Conservation (phyloP, 1,139 yeast genomes). For the Magnusiomyces starmeri region DNA sequence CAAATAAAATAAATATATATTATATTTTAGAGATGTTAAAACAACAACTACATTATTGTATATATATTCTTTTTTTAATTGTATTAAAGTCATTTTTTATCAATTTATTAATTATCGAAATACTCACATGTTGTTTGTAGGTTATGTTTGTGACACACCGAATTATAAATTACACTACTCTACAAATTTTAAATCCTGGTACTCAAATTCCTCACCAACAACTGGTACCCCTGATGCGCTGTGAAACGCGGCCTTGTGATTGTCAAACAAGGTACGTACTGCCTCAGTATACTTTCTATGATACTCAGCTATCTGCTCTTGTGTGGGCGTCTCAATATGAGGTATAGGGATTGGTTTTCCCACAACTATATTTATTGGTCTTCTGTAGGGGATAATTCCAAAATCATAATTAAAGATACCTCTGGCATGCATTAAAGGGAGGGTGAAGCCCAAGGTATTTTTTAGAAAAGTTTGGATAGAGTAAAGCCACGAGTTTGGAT, state of each 20-base stretch:
- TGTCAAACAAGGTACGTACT: slow-evolving; percentile 57
- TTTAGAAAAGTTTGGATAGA: slow-evolving; percentile 68
- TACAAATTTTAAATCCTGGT: slow-evolving; percentile 1
- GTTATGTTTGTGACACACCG: no score
- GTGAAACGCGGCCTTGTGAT: slow-evolving; percentile 46
- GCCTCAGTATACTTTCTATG: slow-evolving; percentile 68
- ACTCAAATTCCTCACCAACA: slow-evolving; percentile 1
- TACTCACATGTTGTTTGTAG: no score
- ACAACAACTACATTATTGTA: no score
- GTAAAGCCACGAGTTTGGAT: slow-evolving; percentile 45
- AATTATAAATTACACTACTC: background rate
- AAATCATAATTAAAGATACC: slow-evolving; percentile 90
- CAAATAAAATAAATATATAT: no score
- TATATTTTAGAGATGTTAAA: no score
- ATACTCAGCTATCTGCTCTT: slow-evolving; percentile 55
- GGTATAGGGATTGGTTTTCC: slow-evolving; percentile 80
- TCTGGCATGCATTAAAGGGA: slow-evolving; percentile 87
- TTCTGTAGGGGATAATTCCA: slow-evolving; percentile 81
- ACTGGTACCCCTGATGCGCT: background rate
- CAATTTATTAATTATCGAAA: no score
- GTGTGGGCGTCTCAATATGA: slow-evolving; percentile 39
- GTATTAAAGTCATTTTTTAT: no score
- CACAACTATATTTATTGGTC: slow-evolving; percentile 63
- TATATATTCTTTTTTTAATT: no score
- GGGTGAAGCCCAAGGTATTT: slow-evolving; percentile 64